Base-by-base conservation (phyloP, 2,329 filamentous ascomycete genomes). In the Hypoxylon sp. region DNA sequence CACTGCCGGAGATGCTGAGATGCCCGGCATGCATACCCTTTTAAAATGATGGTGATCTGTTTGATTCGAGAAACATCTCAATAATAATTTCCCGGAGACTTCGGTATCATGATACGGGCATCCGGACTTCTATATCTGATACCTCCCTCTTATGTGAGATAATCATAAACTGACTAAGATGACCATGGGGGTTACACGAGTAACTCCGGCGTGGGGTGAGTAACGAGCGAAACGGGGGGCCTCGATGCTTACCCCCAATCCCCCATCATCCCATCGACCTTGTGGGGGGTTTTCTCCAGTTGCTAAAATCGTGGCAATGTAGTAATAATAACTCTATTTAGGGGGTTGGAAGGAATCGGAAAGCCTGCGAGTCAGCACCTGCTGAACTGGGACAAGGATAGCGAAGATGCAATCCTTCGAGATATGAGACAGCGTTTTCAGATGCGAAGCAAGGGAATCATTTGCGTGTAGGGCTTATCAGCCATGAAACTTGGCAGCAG, bases 401-500 rank as follows among this genome's bases (percentile, higher is more conserved):
- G 30, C 38, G 30, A 60, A 60, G 41, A 66, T 62, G 57, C 6
- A 34, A 59, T 60, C 48, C 48, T 61, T 48, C 32, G 14, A 45
- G 60, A 56, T 52, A 45, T 67, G 63, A 67, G 63, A 63, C 60
- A 50, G 36, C 45, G 61, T 41, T 63, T 66, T 28, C 50, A 60
- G 67, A 63, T 68, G 36, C 25, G 49, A 50, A 50, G 61, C n/a
- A 49, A 50, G 52, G 60, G 56, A 34, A 41, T 36, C 14, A 51
- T 59, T 60, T 19, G 48, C 48, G 50, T 45, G 60, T 70, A 70
- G 41, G 68, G 68, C 62, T 65, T 67, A 67, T 58, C 57, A 21
- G 59, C 50, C 36, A 49, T 38, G 34, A 34, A 46, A 46, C 58
- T 56, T 65, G 34, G 51, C 41, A 38, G 25, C 34, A 41, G 25